phyloP scores from a whole-genome alignment of 2,329 filamentous ascomycete genomes.

The Paraphaeosphaeria sporulosa region DNA sequence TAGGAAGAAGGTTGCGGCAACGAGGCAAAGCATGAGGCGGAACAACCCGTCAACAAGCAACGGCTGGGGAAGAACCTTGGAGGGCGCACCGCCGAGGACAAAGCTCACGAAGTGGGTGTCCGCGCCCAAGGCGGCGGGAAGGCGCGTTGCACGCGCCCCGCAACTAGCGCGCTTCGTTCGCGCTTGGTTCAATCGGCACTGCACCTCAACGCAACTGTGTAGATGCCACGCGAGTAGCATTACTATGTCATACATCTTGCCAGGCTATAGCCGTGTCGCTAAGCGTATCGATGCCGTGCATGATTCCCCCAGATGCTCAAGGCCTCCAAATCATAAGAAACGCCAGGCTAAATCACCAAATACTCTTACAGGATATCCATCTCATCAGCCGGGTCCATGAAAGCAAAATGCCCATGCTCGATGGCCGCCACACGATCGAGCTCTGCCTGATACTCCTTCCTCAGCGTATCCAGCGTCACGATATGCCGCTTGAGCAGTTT shows the following conservation, averaged over 20 bases:
- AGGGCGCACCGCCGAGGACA: not conserved
- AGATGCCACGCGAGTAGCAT: not conserved
- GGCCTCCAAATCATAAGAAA: slow-evolving; percentile 16
- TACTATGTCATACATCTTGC: slow-evolving; percentile 2
- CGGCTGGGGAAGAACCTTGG: not conserved
- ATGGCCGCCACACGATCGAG: slow-evolving; percentile 88
- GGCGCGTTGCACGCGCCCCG: slow-evolving; percentile 14
- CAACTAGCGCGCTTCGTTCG: slow-evolving; percentile 23
- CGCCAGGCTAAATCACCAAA: slow-evolving; percentile 34
- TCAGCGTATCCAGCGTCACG: slow-evolving; percentile 83
- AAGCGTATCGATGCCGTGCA: not conserved
- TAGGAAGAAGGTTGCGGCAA: not conserved
- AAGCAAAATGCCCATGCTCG: slow-evolving; percentile 87
- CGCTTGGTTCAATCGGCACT: slow-evolving; percentile 4
- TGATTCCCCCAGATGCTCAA: not conserved
- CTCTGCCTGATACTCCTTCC: slow-evolving; percentile 88
- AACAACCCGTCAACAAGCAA: not conserved
- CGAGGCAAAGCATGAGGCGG: not conserved
- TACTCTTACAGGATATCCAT: slow-evolving; percentile 46
- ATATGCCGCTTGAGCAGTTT: slow-evolving; percentile 71
- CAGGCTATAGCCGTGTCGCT: not conserved
- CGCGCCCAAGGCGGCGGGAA: slow-evolving; percentile 6
- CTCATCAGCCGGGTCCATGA: slow-evolving; percentile 56
- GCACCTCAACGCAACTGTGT: not conserved
- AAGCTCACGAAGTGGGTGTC: not conserved